Evolutionary conservation across 75 land plant species (phyloP), one percentile per base, ranked within the genome.

Genomic region (Picea sitchensis): DNA sequence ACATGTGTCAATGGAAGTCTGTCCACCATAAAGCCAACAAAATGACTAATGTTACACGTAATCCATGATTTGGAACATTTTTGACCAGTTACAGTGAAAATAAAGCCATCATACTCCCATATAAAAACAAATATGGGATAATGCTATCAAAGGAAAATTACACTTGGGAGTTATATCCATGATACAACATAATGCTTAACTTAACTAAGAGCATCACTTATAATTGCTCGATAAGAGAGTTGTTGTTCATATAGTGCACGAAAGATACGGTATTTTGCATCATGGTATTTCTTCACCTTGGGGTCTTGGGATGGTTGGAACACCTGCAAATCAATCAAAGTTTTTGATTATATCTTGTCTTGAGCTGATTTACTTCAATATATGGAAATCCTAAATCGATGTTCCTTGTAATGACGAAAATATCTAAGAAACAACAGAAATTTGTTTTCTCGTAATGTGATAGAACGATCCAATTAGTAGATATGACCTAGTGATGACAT

Each of bases 221-320:
- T 91, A 3, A 81, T 76, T 14, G 96, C 86, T 41, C 99, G 91
- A 63, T 85, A 77, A 30, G 88, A 78, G 58, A 91, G 76, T 83
- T 96, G 99, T 68, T 92, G 93, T 77, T 94, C 92, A 73, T 92
- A 91, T 3, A 96, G 89, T 58, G 89, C 80, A 14, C 90, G 83
- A 81, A 94, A 96, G 20, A 96, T 87, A 11, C 67, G 76, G 80
- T 96, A 96, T 80, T 96, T 96, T 56, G 98, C 98, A 82, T 94
- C 95, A 83, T 96, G 99, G 81, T 95, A 96, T 80, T 92, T 91
- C 91, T 91, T 92, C 80, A 96, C 98, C 73, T 80, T 84, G 56
- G 85, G 82, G 62, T 96, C 95, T 81, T 87, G 82, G 0, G 95
- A 91, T 23, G 99, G 99, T 77, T 96, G 81, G 23, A 96, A 84